phyloP scores from a whole-genome alignment of 2,329 filamentous ascomycete genomes.

The Gyromitra esculenta region DNA sequence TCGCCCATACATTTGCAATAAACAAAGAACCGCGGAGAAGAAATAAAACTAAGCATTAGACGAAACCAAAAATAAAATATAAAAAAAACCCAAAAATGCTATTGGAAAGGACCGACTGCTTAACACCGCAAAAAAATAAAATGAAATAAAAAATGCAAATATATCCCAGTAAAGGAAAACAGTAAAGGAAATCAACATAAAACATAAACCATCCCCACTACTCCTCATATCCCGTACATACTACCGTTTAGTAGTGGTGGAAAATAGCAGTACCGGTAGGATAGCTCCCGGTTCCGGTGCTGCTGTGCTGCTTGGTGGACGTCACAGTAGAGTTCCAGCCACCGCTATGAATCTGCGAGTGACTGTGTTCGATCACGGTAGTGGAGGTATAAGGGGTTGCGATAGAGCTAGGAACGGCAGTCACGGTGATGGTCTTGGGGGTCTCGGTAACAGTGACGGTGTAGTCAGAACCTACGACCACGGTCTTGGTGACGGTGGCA shows the following conservation, averaged over 20 bases:
- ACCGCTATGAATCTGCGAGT: slow-evolving; percentile 8
- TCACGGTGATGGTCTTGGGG: slow-evolving; percentile 7
- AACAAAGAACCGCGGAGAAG: too few relatives aligned
- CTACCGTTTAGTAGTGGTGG: not conserved
- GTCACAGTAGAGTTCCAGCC: slow-evolving; percentile 16
- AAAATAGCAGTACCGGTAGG: not conserved
- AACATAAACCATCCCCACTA: not conserved
- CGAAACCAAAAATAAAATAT: not conserved
- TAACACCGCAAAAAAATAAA: not conserved
- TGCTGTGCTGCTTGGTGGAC: not conserved
- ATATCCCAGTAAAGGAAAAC: not conserved
- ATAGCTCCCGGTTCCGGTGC: not conserved
- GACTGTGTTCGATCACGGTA: not conserved
- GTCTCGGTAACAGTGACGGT: slow-evolving; percentile 20
- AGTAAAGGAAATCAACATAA: not conserved
- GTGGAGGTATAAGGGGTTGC: not conserved
- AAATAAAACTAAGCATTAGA: not conserved
- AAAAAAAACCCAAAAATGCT: not conserved
- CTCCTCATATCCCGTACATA: not conserved
- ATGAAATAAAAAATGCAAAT: not conserved
- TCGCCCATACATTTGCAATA: too few relatives aligned
- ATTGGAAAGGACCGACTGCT: not conserved
- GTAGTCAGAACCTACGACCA: not conserved
- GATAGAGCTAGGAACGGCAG: not conserved
- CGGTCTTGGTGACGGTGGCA: slow-evolving; percentile 20